phyloP scores from a whole-genome alignment of 176 grass and related monocot genomes.

The Zoysia japonica region DNA sequence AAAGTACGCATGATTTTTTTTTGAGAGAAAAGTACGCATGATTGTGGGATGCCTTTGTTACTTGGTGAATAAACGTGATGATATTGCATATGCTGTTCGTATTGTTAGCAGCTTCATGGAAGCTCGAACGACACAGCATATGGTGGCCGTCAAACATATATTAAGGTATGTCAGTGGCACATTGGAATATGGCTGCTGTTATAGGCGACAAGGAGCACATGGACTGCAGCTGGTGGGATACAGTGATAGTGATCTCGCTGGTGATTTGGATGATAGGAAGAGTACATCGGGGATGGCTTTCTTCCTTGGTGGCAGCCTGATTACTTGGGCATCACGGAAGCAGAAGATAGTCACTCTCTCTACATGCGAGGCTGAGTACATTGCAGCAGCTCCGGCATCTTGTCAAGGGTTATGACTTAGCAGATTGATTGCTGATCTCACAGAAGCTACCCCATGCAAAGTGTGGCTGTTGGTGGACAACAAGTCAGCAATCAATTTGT shows the following conservation, averaged over 20 bases:
- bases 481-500: no score
- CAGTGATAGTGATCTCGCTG: neutral
- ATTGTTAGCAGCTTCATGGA: neutral
- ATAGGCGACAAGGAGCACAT: neutral
- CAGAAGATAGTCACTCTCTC: neutral
- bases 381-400: neutral
- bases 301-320: neutral
- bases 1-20: no score
- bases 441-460: no score
- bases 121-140: neutral
- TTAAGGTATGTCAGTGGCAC: neutral
- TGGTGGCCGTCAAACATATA: neutral
- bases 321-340: neutral
- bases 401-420: neutral
- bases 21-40: no score
- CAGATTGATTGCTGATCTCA: neutral
- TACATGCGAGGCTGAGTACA: neutral
- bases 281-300: neutral
- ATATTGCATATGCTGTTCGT: no score
- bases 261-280: neutral
- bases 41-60: neutral
- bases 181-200: neutral
- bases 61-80: neutral
- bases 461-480: no score
- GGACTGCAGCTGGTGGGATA: neutral